These are phyloP conservation scores for Tricholoma sp. DNA, from an alignment of 768 basidiomycete species.

Conservation along the genomic window DNA sequence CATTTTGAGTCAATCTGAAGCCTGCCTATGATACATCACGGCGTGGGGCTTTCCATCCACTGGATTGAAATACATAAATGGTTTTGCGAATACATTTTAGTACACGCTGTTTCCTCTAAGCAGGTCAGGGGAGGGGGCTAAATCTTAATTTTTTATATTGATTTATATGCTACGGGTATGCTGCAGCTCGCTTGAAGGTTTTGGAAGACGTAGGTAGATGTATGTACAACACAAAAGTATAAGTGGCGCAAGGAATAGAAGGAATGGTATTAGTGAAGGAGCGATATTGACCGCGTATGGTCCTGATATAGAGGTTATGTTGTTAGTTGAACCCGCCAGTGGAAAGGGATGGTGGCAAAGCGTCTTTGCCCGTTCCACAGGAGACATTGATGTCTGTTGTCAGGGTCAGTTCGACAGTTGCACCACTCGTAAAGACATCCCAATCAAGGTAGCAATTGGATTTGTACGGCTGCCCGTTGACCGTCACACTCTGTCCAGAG, in stretches of 20 bases:
- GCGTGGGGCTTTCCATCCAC: too few species aligned
- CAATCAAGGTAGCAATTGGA: conserved; percentile 64
- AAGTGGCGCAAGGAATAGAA: background rate
- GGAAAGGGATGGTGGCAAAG: conserved; percentile 57
- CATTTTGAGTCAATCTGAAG: too few species aligned
- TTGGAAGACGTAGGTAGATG: too few species aligned
- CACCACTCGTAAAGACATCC: conserved; percentile 53
- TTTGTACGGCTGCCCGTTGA: conserved; percentile 52
- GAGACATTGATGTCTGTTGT: conserved; percentile 47
- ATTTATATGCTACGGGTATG: too few species aligned
- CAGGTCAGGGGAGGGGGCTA: too few species aligned
- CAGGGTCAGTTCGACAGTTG: conserved; percentile 49
- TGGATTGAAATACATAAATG: too few species aligned
- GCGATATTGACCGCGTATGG: background rate
- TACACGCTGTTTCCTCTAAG: too few species aligned
- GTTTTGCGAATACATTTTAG: too few species aligned
- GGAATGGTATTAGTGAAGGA: background rate
- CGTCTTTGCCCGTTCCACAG: conserved; percentile 42
- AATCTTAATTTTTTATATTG: too few species aligned
- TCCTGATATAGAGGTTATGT: too few species aligned
- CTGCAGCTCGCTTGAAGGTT: too few species aligned
- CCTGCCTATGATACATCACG: too few species aligned
- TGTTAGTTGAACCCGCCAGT: conserved; percentile 52
- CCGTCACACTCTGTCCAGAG: conserved; percentile 42
- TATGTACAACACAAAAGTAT: background rate